These are phyloP conservation scores for Arachis monticola DNA, from an alignment of 331 rosid species.

Conservation along the genomic window DNA sequence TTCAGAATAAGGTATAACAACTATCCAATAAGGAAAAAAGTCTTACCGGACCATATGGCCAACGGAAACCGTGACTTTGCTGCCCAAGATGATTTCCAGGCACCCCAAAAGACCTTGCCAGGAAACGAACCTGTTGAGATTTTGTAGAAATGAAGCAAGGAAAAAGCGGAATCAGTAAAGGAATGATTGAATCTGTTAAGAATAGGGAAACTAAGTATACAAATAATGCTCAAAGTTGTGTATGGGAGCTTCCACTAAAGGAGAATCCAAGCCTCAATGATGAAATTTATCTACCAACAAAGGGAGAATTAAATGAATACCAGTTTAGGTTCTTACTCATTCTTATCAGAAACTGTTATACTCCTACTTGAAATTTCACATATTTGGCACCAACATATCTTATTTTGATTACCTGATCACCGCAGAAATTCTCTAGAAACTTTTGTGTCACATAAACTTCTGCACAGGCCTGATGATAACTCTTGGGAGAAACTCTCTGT, in stretches of 20 bases:
- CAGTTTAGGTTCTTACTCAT: conserved; percentile 26
- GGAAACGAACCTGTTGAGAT: conserved; percentile 78
- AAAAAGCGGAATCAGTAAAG: conserved; percentile 23
- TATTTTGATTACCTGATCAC: conserved; percentile 83
- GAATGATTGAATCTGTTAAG: conserved; percentile 17
- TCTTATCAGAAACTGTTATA: conserved; percentile 4
- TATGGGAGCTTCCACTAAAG: neutral
- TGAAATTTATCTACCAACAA: neutral
- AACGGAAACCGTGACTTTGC: conserved; percentile 92
- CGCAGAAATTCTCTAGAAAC: conserved; percentile 85
- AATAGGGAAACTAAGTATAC: conserved; percentile 10
- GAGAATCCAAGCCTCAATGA: conserved; percentile 25
- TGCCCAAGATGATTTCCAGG: conserved; percentile 98
- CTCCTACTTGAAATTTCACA: conserved; percentile 17
- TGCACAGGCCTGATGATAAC: conserved; percentile 86
- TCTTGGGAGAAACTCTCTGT: conserved; percentile 96
- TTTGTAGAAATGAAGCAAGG: conserved; percentile 26
- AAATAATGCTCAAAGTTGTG: conserved; percentile 6
- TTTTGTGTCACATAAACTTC: conserved; percentile 91
- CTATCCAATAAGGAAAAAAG: neutral
- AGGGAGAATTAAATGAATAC: conserved; percentile 16
- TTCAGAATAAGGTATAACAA: neutral
- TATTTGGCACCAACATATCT: conserved; percentile 31
- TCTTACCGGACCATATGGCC: conserved; percentile 99
- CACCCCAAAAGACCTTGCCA: conserved; percentile 87